Percentiles rank a stretch among this genome's conserved stretches.
These are phyloP conservation scores for Plicaturopsis crispa DNA, from an alignment of 768 basidiomycete species.

Conservation along the genomic window DNA sequence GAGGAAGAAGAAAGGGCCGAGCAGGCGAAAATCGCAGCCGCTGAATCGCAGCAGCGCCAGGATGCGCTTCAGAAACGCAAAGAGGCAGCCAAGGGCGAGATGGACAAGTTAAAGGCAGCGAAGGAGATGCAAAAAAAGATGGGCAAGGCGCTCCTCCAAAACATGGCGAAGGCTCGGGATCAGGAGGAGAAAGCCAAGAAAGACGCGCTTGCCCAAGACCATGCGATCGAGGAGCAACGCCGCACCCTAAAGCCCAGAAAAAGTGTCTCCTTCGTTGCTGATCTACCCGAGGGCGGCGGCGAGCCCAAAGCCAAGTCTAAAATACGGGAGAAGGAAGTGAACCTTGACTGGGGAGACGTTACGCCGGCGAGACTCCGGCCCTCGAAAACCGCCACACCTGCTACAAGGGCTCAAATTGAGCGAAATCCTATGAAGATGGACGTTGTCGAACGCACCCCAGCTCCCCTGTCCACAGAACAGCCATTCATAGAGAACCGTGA, in stretches of 20 bases:
- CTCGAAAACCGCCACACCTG: conserved; percentile 28
- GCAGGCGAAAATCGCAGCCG: conserved; percentile 28
- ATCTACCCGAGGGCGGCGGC: conserved; percentile 18
- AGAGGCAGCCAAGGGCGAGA: conserved; percentile 36
- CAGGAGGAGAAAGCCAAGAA: conserved; percentile 26
- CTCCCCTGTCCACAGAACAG: conserved; percentile 12
- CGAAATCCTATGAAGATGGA: conserved; percentile 53
- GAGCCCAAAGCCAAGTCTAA: conserved; percentile 3
- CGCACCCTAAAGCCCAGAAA: conserved; percentile 39
- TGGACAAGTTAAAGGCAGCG: conserved; percentile 27
- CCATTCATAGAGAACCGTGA: conserved; percentile 24
- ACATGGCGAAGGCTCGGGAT: conserved; percentile 32
- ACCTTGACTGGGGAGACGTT: conserved; percentile 47
- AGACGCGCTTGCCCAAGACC: conserved; percentile 21
- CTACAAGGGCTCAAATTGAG: conserved; percentile 14
- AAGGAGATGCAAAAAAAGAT: conserved; percentile 68
- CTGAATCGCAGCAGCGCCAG: conserved; percentile 30
- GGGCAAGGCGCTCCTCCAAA: conserved; percentile 58
- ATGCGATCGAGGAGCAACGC: conserved; percentile 15
- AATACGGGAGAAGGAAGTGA: conserved; percentile 5
- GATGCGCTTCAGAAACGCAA: conserved; percentile 45
- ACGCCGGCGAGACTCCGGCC: conserved; percentile 38
- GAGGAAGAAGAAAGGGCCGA: conserved; percentile 62
- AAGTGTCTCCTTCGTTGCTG: conserved; percentile 60
- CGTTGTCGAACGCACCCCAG: conserved; percentile 60